phyloP scores from a whole-genome alignment of 2,329 filamentous ascomycete species.

The Hymenoscyphus fructigenus region DNA sequence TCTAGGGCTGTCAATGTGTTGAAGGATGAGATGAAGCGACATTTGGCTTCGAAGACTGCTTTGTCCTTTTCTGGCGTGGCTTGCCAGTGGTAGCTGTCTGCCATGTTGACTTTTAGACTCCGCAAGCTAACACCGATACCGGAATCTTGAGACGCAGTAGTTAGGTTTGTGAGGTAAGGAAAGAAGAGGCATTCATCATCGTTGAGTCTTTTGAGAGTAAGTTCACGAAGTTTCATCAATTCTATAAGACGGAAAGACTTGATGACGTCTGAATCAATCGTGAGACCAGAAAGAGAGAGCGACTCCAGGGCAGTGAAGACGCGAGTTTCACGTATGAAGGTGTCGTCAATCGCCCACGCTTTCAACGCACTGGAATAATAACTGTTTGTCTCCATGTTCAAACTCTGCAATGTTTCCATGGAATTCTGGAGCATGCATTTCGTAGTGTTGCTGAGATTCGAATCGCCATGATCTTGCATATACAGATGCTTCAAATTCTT shows the following conservation, averaged over 20 bases:
- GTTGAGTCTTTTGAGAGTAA: background rate
- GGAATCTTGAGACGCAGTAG: background rate
- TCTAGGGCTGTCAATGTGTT: slow-evolving; percentile 9
- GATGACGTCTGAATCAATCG: background rate
- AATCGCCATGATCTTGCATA: background rate
- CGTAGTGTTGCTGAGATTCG: background rate
- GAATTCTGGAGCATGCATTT: slow-evolving; percentile 4
- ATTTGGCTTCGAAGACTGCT: slow-evolving; percentile 2
- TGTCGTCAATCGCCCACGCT: background rate
- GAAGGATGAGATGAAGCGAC: slow-evolving; percentile 10
- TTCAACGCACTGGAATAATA: background rate
- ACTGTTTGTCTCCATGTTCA: background rate
- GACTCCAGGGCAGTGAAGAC: slow-evolving; percentile 4
- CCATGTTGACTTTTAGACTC: background rate
- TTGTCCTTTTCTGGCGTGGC: background rate
- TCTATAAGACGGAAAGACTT: slow-evolving; percentile 5
- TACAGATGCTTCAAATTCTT: slow-evolving; percentile 5
- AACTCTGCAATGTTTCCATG: slow-evolving; percentile 7
- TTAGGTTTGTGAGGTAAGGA: background rate
- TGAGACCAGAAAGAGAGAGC: background rate
- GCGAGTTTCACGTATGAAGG: background rate
- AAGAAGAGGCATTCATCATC: background rate
- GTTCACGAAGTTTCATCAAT: slow-evolving; percentile 7
- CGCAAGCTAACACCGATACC: background rate
- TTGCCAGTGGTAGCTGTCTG: background rate